These are phyloP conservation scores for Trichophyton verrucosum DNA, from an alignment of 2,329 filamentous ascomycete genomes.

Conservation along the genomic window DNA sequence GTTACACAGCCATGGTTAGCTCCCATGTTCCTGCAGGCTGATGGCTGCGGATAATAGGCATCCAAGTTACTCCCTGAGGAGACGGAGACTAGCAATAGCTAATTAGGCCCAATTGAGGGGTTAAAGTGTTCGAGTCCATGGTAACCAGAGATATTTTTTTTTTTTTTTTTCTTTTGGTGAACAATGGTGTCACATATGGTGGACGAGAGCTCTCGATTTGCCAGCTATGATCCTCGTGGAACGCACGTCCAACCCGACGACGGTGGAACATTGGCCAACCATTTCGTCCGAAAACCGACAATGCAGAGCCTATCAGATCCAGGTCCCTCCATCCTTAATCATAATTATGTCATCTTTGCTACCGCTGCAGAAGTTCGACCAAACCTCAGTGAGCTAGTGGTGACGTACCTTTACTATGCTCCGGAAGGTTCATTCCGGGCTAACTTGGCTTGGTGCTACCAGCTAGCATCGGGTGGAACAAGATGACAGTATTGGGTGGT, in stretches of 20 bases:
- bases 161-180: neutral
- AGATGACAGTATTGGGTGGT: neutral
- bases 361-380: neutral
- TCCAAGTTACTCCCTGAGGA: neutral
- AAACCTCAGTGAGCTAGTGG: neutral
- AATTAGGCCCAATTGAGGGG: neutral
- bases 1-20: neutral
- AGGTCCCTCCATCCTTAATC: neutral
- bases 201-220: neutral
- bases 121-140: neutral
- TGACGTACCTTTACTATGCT: neutral
- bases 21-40: neutral
- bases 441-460: neutral
- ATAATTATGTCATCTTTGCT: neutral
- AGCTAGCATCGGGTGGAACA: neutral
- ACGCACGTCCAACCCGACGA: neutral
- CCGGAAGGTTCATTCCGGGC: neutral
- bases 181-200: neutral
- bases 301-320: neutral
- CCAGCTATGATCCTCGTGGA: neutral
- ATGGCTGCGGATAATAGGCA: conserved; percentile 1
- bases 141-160: neutral
- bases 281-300: neutral
- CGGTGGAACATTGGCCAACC: neutral
- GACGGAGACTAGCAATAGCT: neutral